Conservation (phyloP, 2,329 filamentous ascomycete species). For the Phyllosticta citriasiana region DNA sequence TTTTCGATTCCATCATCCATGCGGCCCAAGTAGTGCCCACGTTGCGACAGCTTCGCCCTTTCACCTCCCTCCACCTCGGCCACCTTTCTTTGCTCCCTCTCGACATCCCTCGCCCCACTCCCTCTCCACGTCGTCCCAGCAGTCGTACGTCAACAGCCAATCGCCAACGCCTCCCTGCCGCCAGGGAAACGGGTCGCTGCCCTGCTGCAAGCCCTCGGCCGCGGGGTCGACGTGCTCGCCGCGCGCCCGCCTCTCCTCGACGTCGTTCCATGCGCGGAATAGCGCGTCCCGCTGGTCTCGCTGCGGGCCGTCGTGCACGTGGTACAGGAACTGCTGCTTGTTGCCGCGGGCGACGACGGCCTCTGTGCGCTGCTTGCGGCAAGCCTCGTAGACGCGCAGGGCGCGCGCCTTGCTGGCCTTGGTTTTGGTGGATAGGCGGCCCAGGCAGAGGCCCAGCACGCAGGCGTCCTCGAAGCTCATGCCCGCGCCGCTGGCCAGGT, state of each 20-base stretch:
- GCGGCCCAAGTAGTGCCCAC: not conserved
- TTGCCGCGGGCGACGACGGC: conserved; percentile 51
- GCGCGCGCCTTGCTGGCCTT: conserved; percentile 28
- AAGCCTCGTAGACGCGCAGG: conserved; percentile 45
- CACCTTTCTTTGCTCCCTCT: not conserved
- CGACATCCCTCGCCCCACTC: conserved; percentile 18
- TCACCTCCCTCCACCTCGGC: not conserved
- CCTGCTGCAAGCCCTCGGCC: conserved; percentile 17
- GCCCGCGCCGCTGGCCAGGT: conserved; percentile 48
- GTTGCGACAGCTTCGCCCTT: conserved; percentile 2
- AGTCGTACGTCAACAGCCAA: conserved; percentile 27
- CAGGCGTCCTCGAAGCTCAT: conserved; percentile 54
- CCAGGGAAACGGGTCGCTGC: conserved; percentile 26
- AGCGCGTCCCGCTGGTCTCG: conserved; percentile 43
- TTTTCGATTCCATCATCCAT: no score
- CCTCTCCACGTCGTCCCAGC: conserved; percentile 23
- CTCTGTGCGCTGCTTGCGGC: conserved; percentile 48
- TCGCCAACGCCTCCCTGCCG: conserved; percentile 26
- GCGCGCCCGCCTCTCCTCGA: conserved; percentile 20
- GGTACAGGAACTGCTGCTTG: conserved; percentile 52
- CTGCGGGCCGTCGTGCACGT: conserved; percentile 48
- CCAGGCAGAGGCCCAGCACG: conserved; percentile 47
- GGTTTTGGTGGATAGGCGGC: conserved; percentile 29
- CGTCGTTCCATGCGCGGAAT: conserved; percentile 19
- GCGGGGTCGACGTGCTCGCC: conserved; percentile 14